Evolutionary conservation across 176 grass and related monocot species (phyloP).

Genomic region (Rhynchospora breviuscula): DNA sequence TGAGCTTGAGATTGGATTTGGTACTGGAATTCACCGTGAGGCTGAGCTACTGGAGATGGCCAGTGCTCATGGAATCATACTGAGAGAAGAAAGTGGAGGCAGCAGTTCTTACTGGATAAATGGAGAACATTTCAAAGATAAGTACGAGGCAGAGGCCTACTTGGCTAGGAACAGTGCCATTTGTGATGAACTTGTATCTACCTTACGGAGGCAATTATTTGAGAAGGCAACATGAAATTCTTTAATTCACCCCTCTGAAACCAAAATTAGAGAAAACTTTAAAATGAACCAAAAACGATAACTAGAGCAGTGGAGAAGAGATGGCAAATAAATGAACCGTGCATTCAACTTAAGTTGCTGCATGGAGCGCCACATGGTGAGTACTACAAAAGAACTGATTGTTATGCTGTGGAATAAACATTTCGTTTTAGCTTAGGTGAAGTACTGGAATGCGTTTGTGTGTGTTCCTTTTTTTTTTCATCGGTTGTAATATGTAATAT

Average conservation of each 20-base stretch:
- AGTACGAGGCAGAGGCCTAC: slow-evolving; percentile 58
- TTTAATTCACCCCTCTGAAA: background rate
- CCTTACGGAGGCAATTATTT: slow-evolving; percentile 48
- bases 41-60: slow-evolving; percentile 76
- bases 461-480: background rate
- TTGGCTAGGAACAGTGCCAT: slow-evolving; percentile 43
- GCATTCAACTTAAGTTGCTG: background rate
- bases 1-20: slow-evolving; percentile 64
- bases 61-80: slow-evolving; percentile 42
- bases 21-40: slow-evolving; percentile 61
- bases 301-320: background rate
- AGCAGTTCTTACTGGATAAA: slow-evolving; percentile 73
- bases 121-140: slow-evolving; percentile 33
- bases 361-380: background rate
- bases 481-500: background rate
- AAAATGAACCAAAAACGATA: background rate
- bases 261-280: background rate
- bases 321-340: background rate
- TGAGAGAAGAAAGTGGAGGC: slow-evolving; percentile 41
- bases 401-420: slow-evolving; percentile 3
- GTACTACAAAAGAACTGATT: background rate
- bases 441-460: background rate
- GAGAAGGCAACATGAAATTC: slow-evolving; percentile 23
- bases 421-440: background rate
- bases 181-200: slow-evolving; percentile 41